A percentile compares a stretch with the other conserved stretches of the same genome.
Conservation (phyloP, 192 early-diverging fungal species). For the Coemansia sp. region DNA sequence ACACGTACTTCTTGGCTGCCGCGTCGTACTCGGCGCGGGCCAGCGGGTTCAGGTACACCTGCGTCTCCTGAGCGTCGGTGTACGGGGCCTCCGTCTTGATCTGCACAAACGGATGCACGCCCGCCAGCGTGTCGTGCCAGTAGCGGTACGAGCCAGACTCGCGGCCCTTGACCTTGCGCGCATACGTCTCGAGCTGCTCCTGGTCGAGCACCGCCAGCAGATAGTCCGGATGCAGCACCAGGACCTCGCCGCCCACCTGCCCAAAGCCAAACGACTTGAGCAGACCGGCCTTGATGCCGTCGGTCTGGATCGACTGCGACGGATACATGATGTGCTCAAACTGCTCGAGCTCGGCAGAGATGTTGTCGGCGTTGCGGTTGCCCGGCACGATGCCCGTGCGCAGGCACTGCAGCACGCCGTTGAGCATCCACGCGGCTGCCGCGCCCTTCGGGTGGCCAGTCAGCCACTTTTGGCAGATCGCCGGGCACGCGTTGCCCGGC, state of each 20-base stretch:
- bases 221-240: slow-evolving; percentile 86
- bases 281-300: slow-evolving; percentile 84
- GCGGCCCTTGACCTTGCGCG: slow-evolving; percentile 61
- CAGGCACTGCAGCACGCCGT: slow-evolving; percentile 80
- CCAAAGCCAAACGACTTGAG: slow-evolving; percentile 94
- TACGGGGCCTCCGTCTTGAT: slow-evolving; percentile 86
- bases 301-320: slow-evolving; percentile 80
- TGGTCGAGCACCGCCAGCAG: slow-evolving; percentile 69
- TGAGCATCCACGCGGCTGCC: slow-evolving; percentile 95
- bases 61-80: slow-evolving; percentile 69
- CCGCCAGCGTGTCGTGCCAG: slow-evolving; percentile 84
- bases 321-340: slow-evolving; percentile 86
- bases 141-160: slow-evolving; percentile 82
- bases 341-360: slow-evolving; percentile 65
- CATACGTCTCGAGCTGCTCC: slow-evolving; percentile 68
- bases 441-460: slow-evolving; percentile 76
- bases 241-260: slow-evolving; percentile 86
- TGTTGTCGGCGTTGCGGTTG: slow-evolving; percentile 61
- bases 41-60: slow-evolving; percentile 84
- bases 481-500: slow-evolving; percentile 23
- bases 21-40: slow-evolving; percentile 82
- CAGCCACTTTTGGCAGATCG: slow-evolving; percentile 34
- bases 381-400: slow-evolving; percentile 85
- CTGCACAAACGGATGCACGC: slow-evolving; percentile 74
- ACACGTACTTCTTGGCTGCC: slow-evolving; percentile 47